phyloP scores from a whole-genome alignment of 495 filamentous ascomycete genomes.

The Penicillium lividum region DNA sequence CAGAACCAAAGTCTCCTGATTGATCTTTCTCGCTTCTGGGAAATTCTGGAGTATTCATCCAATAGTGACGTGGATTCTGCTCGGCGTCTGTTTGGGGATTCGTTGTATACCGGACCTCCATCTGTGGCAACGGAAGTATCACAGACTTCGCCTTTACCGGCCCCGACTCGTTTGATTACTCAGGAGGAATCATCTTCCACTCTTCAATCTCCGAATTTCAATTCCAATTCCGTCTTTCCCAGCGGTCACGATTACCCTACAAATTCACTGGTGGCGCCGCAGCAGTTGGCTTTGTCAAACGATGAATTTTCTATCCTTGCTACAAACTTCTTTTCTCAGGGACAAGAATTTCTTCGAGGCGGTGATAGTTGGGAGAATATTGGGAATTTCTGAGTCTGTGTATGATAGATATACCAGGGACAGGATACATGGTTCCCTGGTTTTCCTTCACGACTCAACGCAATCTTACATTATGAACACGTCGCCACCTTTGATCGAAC shows the following conservation, averaged over 20 bases:
- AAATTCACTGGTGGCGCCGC: constrained; percentile 24
- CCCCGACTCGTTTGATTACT: constrained; percentile 38
- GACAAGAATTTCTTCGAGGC: constrained; percentile 44
- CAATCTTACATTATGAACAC: background rate
- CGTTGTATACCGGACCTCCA: constrained; percentile 32
- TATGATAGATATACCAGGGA: background rate
- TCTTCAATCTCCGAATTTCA: constrained; percentile 16
- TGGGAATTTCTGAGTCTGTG: constrained; percentile 35
- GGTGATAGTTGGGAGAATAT: constrained; percentile 41
- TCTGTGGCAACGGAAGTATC: constrained; percentile 40
- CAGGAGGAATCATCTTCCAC: constrained; percentile 24
- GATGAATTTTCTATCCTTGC: constrained; percentile 52
- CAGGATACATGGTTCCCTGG: background rate
- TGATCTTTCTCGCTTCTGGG: constrained; percentile 52
- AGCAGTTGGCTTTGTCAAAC: constrained; percentile 36
- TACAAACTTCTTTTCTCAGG: constrained; percentile 51
- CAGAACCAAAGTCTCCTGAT: constrained; percentile 49
- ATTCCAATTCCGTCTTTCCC: constrained; percentile 16
- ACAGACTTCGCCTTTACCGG: constrained; percentile 47
- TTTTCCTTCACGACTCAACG: background rate
- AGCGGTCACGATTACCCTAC: constrained; percentile 25
- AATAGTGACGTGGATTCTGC: constrained; percentile 44
- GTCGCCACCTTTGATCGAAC: background rate
- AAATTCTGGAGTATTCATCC: constrained; percentile 52
- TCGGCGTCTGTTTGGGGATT: constrained; percentile 43